Conservation (phyloP, 768 basidiomycete genomes). For the Steccherinum ochraceum region DNA sequence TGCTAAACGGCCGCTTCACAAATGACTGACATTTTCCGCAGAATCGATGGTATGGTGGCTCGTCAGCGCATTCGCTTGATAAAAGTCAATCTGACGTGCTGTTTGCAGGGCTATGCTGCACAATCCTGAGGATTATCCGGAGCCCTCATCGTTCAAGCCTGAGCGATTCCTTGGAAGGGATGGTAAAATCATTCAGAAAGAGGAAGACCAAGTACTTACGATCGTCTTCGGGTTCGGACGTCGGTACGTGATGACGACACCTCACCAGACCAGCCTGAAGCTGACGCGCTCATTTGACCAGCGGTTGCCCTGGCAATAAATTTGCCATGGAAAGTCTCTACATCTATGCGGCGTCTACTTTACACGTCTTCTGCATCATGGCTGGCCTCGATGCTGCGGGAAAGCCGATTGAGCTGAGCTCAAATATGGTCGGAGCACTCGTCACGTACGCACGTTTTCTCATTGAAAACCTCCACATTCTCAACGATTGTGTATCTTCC, state of each 20-base stretch:
- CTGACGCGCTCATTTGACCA: background rate
- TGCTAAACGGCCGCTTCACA: background rate
- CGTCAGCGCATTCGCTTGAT: background rate
- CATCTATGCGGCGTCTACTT: background rate
- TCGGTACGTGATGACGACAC: constrained; percentile 1
- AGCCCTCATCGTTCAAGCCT: constrained; percentile 6
- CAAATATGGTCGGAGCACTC: background rate
- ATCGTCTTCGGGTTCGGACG: constrained; percentile 13
- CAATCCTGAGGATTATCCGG: constrained; percentile 1
- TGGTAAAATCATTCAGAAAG: background rate
- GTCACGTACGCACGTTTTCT: background rate
- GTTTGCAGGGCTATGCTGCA: constrained; percentile 7
- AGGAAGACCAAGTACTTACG: constrained; percentile 3
- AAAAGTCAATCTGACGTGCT: background rate
- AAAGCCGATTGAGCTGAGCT: background rate
- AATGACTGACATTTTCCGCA: background rate
- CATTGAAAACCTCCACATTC: background rate
- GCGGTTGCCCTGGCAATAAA: constrained; percentile 1
- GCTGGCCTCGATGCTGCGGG: too few relatives aligned
- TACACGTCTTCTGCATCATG: background rate
- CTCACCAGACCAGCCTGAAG: background rate
- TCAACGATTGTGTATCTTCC: background rate
- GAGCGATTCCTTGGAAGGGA: constrained; percentile 6
- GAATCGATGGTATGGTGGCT: background rate
- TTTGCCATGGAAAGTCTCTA: background rate